Evolutionary conservation across 345 rosid species (phyloP).

Genomic region (Gossypium thurberi): DNA sequence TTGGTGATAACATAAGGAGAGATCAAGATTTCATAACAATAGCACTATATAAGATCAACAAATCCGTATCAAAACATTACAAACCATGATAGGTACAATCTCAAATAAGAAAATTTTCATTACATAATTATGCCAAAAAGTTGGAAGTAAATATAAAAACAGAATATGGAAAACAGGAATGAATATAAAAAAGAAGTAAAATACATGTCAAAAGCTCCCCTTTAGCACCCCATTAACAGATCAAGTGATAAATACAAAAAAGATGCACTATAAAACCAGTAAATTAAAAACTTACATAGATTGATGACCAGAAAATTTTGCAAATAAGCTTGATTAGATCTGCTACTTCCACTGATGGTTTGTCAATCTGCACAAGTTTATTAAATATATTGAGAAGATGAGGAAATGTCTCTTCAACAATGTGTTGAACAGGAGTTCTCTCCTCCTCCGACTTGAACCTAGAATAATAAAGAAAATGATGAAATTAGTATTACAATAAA

Average conservation of each 20-base stretch:
- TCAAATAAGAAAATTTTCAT: neutral
- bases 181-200: neutral
- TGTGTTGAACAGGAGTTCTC: conserved; percentile 75
- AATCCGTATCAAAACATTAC: neutral
- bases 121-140: neutral
- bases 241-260: neutral
- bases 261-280: neutral
- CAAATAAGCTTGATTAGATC: conserved; percentile 92
- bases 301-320: conserved; percentile 97
- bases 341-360: conserved; percentile 82
- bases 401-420: conserved; percentile 86
- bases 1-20: neutral
- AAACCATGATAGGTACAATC: neutral
- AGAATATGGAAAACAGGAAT: neutral
- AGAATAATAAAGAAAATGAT: conserved; percentile 9
- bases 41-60: neutral
- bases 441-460: conserved; percentile 99
- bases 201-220: neutral
- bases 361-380: conserved; percentile 71
- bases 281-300: conserved; percentile 61
- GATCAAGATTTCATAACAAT: neutral
- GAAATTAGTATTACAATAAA: neutral
- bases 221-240: neutral
- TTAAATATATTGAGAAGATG: conserved; percentile 67
- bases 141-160: neutral